Base-by-base conservation (phyloP, 345 rosid species). In the Salix arbutifolia region DNA sequence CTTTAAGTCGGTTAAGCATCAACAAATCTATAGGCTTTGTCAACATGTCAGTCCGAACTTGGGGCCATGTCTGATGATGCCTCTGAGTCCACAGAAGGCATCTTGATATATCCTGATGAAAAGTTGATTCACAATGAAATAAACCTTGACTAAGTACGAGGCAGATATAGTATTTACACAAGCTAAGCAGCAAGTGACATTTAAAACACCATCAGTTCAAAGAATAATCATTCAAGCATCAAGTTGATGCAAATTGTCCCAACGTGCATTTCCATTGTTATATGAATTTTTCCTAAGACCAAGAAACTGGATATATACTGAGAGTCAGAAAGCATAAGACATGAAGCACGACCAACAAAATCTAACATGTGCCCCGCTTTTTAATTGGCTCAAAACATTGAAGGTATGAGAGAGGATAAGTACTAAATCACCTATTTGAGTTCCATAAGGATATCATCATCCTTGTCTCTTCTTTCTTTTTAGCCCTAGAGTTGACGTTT, bases 31-130 rank as follows among this genome's bases (percentile, higher is more conserved):
- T 81, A 56, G 98, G 97, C 81, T 89, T 96, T 67, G 87, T 87
- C 82, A 92, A 84, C 80, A 87, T 80, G 78, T 96, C 98, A 23
- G 92, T 91, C 77, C 78, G 85, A 81, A 92, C 85, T 82, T 93
- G 91, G 70, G 97, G 95, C 99, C 99, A 96, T 4, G 90, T 91
- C 81, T 96, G 96, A 87, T 92, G 91, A 87, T 91, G 96, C 84
- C 89, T 92, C 79, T 96, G 99, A 71, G 91, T 92, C 99, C 99
- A 93, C 25, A 96, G 86, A 78, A 96, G 92, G 77, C 99, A 91
- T 87, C 99, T 96, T 75, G 94, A 90, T 85, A 96, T 90, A 78
- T 96, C 99, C 99, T 93, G 88, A 78, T 77, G 77, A 68, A 33
- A 58, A 58, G 62, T 58, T n/a, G 62, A 25, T 58, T 58, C 28